Conservation (phyloP, 495 filamentous ascomycete species). For the Trypethelium eluteriae region DNA sequence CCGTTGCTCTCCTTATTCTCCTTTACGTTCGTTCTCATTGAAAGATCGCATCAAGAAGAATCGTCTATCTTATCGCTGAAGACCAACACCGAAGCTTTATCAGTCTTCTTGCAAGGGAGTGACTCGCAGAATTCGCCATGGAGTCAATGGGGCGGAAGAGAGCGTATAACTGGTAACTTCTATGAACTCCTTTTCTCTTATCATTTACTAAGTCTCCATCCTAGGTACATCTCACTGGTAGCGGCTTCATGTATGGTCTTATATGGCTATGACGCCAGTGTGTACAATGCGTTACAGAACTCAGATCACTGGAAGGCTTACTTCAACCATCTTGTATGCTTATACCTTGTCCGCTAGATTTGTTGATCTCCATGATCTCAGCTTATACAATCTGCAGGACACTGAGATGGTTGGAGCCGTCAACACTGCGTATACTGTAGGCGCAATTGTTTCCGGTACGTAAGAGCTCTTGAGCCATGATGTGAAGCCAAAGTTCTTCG, state of each 20-base stretch:
- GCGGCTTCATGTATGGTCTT: constrained; percentile 61
- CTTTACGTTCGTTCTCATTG: not conserved
- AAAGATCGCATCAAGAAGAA: not conserved
- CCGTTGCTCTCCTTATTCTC: not conserved
- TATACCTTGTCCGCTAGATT: not conserved
- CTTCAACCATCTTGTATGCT: constrained; percentile 44
- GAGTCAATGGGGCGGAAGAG: not conserved
- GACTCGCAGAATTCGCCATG: not conserved
- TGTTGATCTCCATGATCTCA: not conserved
- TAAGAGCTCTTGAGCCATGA: too few species aligned
- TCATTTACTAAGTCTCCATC: constrained; percentile 7
- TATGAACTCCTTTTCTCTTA: not conserved
- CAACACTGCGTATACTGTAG: constrained; percentile 58
- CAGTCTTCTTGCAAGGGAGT: not conserved
- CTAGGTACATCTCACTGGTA: constrained; percentile 54
- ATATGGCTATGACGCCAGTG: constrained; percentile 60
- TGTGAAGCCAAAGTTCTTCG: too few species aligned
- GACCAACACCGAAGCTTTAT: not conserved
- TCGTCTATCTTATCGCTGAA: not conserved
- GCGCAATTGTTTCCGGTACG: constrained; percentile 47
- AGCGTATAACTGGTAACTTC: constrained; percentile 1
- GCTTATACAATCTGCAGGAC: constrained; percentile 19
- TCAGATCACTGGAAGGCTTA: constrained; percentile 52
- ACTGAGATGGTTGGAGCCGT: constrained; percentile 47
- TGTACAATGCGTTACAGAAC: constrained; percentile 57